Evolutionary conservation across 1,284 basidiomycete species (phyloP).

Genomic region (Sporisorium iseilematis-ciliati): DNA sequence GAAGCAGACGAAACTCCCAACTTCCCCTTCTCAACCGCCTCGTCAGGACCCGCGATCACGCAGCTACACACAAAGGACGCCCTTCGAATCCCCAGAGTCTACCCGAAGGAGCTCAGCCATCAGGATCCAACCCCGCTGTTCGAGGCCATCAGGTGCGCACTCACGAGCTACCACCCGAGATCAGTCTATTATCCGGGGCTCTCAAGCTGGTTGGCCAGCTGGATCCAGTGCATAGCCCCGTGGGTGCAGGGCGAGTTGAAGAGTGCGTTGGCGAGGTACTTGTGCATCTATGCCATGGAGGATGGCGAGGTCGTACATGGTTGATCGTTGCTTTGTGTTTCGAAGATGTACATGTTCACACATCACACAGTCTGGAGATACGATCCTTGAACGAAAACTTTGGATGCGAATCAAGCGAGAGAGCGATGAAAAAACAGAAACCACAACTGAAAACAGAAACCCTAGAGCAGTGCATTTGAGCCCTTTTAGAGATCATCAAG

Average conservation of each 20-base stretch:
- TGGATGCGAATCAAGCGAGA: too few species aligned
- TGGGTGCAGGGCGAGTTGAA: constrained; percentile 32
- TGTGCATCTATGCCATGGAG: neutral
- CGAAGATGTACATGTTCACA: neutral
- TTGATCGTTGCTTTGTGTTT: neutral
- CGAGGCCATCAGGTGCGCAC: constrained; percentile 29
- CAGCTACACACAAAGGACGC: constrained; percentile 8
- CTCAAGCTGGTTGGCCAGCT: neutral
- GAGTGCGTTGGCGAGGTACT: constrained; percentile 7
- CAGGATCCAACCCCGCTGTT: constrained; percentile 43
- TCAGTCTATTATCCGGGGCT: constrained; percentile 22
- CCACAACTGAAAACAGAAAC: too few species aligned
- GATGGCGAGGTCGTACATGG: too few species aligned
- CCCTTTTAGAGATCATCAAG: constrained; percentile 60
- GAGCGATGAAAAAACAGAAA: too few species aligned
- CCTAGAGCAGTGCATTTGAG: neutral
- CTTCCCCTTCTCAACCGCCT: constrained; percentile 42
- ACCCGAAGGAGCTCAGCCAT: constrained; percentile 26
- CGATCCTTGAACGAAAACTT: too few species aligned
- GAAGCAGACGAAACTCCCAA: constrained; percentile 10
- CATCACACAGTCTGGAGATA: too few species aligned
- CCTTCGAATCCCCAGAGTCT: constrained; percentile 11
- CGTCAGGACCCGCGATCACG: constrained; percentile 25
- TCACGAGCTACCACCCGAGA: constrained; percentile 36
- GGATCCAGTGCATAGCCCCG: constrained; percentile 11